Percentiles rank a stretch among this genome's conserved stretches.
phyloP scores from a whole-genome alignment of 2,329 filamentous ascomycete genomes.

The Xylaria hypoxylon region DNA sequence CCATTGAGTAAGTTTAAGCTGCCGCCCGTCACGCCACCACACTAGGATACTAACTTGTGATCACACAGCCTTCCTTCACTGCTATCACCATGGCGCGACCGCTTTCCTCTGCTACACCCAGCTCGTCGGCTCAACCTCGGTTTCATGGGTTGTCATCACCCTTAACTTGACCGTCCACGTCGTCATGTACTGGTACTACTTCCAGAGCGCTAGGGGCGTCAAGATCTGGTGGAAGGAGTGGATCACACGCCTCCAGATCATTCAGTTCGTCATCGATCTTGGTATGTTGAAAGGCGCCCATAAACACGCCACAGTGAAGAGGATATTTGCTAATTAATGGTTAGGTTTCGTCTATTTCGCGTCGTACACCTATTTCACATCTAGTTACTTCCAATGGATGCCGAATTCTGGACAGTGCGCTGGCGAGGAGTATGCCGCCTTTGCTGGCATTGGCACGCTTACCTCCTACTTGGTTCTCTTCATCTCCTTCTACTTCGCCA shows the following conservation, averaged over 20 bases:
- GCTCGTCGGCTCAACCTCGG: constrained; percentile 89
- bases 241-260: constrained; percentile 97
- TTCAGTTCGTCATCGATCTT: constrained; percentile 96
- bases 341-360: constrained; percentile 97
- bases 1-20: constrained; percentile 74
- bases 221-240: constrained; percentile 99
- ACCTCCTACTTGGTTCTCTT: constrained; percentile 97
- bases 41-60: constrained; percentile 11
- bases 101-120: constrained; percentile 98
- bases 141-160: constrained; percentile 94
- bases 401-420: constrained; percentile 89
- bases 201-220: constrained; percentile 95
- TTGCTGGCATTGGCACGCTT: constrained; percentile 90
- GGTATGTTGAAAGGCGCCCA: constrained; percentile 66
- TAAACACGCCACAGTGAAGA: background rate
- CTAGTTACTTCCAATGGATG: constrained; percentile 86
- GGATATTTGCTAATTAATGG: constrained; percentile 40
- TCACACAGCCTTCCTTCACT: constrained; percentile 86
- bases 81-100: constrained; percentile 97
- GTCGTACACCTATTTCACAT: constrained; percentile 98
- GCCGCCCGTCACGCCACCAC: background rate
- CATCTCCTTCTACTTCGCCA: constrained; percentile 98
- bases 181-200: constrained; percentile 99
- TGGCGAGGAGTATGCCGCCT: constrained; percentile 95
- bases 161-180: constrained; percentile 96